phyloP scores from a whole-genome alignment of 2,329 filamentous ascomycete species.

The Penicillium freii region DNA sequence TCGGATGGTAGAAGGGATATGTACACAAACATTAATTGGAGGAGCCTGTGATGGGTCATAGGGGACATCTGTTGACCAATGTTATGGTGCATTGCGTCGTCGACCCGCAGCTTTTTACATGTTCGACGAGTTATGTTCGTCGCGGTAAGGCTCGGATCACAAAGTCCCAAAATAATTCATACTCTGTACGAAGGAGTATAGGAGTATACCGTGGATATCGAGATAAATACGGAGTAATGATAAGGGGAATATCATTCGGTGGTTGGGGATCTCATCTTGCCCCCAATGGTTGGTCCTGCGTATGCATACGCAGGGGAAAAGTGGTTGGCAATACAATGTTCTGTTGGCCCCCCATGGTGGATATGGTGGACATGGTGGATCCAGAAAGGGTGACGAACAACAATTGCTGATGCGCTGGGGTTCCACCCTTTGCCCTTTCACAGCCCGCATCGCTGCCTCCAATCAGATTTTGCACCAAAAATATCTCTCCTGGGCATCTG shows the following conservation, averaged over 20 bases:
- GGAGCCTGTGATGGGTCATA: conserved; percentile 15
- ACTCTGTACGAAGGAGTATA: background rate
- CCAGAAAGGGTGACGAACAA: conserved; percentile 16
- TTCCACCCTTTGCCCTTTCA: conserved; percentile 15
- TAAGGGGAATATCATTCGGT: background rate
- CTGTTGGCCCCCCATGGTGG: too few species aligned
- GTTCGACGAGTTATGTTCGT: conserved; percentile 20
- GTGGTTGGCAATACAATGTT: background rate
- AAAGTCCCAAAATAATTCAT: conserved; percentile 3
- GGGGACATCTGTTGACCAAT: conserved; percentile 14
- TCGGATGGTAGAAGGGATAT: conserved; percentile 9
- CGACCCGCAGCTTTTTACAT: conserved; percentile 18
- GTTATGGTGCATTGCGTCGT: conserved; percentile 15
- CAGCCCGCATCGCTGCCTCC: conserved; percentile 16
- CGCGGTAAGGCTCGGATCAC: conserved; percentile 7
- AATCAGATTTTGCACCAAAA: conserved; percentile 26
- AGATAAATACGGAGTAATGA: background rate
- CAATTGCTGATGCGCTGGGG: conserved; percentile 13
- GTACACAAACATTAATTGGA: conserved; percentile 1
- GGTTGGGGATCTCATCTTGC: background rate
- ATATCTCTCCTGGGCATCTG: conserved; percentile 22
- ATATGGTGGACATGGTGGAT: conserved; percentile 11
- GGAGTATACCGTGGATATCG: background rate
- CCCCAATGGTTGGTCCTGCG: background rate
- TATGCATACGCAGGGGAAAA: conserved; percentile 5